Evolutionary conservation across 805 yeast species (phyloP).

Genomic region (Ascoidea rubescens): DNA sequence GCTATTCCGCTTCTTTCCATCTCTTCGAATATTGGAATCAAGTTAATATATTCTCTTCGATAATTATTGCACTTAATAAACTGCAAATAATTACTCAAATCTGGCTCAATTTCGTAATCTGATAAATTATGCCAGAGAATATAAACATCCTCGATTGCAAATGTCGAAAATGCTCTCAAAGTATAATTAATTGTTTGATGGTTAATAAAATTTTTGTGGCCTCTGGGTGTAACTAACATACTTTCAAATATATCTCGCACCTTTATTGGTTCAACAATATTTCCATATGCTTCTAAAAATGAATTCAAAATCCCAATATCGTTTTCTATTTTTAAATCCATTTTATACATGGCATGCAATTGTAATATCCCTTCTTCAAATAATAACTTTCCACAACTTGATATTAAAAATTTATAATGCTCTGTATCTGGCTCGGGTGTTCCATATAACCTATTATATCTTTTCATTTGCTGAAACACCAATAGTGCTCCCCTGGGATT

Average conservation of each 20-base stretch:
- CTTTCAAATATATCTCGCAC: conserved; percentile 46
- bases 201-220: conserved; percentile 26
- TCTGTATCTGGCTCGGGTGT: conserved; percentile 32
- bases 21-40: conserved; percentile 32
- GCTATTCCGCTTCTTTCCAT: conserved; percentile 32
- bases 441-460: conserved; percentile 36
- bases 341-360: conserved; percentile 44
- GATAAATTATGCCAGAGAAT: conserved; percentile 43
- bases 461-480: conserved; percentile 45
- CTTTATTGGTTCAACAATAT: conserved; percentile 38
- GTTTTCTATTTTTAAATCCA: conserved; percentile 41
- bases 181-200: conserved; percentile 49
- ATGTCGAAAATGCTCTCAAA: conserved; percentile 44
- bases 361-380: conserved; percentile 54
- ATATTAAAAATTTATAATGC: conserved; percentile 43
- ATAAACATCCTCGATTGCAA: conserved; percentile 36
- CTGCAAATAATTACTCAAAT: conserved; percentile 37
- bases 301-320: conserved; percentile 44
- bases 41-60: conserved; percentile 44
- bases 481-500: conserved; percentile 47
- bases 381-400: conserved; percentile 38
- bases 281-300: conserved; percentile 45
- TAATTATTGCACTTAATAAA: conserved; percentile 56
- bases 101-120: conserved; percentile 36
- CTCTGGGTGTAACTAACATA: conserved; percentile 39